Base-by-base conservation (phyloP, 164 flowering plant genomes). In the Taxillus chinensis region DNA sequence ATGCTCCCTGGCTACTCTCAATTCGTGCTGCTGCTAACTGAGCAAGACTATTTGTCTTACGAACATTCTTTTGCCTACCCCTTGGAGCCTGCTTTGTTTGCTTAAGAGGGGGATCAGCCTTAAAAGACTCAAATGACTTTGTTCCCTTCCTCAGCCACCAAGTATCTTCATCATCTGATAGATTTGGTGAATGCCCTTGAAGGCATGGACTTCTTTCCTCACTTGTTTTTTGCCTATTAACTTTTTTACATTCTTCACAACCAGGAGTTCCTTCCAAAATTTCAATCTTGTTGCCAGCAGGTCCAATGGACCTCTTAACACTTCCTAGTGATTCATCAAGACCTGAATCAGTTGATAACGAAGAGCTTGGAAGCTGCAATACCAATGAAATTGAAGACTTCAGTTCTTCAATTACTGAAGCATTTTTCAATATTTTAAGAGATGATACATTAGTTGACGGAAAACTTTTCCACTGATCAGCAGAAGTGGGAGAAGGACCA, bases 1-100 rank as follows among this genome's bases (percentile, higher is more conserved):
- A 91, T 56, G 96, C 96, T 62, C 99, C 98, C 76, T 87, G 99
- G 74, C 98, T 95, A 65, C 96, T 81, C 77, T 95, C 99, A 67
- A 91, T 89, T 70, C 99, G 81, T 45, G 92, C 76, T 67, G 93
- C 82, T 57, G 87, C 87, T 71, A 95, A 67, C 5, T 95, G 99
- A 56, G 96, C 85, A 71, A 95, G 89, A 71, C 95, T 89, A 65
- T 85, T 87, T 64, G 91, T 91, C 72, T 85, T 95, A 16, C 95
- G 96, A 15, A 81, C 95, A 54, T 69, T 59, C 71, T 90, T 93
- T 71, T 84, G 97, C 75, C 96, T 77, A 45, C 90, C 83, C 71
- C 89, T 82, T 43, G 93, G 57, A 10, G 78, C 74, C 59, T 77
- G 92, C 67, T 92, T 91, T 56, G 79, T 74, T 62, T 79, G 65